Percentiles rank a stretch among this genome's conserved stretches.
Conservation (phyloP, 768 basidiomycete species). For the Paxillus involutus region DNA sequence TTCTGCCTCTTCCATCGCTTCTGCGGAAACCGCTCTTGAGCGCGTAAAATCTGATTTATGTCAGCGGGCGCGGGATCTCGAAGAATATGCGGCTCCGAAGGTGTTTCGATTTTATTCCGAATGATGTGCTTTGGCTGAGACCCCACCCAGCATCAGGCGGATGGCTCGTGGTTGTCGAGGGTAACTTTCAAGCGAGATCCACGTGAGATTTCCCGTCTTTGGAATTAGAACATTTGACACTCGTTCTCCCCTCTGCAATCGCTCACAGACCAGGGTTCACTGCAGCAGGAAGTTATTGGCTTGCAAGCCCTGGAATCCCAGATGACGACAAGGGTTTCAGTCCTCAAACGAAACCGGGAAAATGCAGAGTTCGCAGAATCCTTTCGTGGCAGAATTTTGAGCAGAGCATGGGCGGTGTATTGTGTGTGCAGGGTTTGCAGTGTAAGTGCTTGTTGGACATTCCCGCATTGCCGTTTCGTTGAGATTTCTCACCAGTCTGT, state of each 20-base stretch:
- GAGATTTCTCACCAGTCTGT: constrained; percentile 26
- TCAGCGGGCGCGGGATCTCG: constrained; percentile 30
- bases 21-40: constrained; percentile 56
- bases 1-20: constrained; percentile 38
- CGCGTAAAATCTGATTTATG: constrained; percentile 60
- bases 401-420: constrained; percentile 62
- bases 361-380: constrained; percentile 52
- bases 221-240: not conserved
- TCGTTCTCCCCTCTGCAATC: not conserved
- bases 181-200: constrained; percentile 30
- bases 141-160: constrained; percentile 20
- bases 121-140: constrained; percentile 8
- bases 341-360: constrained; percentile 48
- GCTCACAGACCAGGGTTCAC: constrained; percentile 33
- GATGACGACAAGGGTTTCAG: constrained; percentile 58
- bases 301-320: constrained; percentile 67
- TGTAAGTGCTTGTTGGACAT: constrained; percentile 40
- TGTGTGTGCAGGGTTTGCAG: constrained; percentile 62
- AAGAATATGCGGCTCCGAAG: constrained; percentile 22
- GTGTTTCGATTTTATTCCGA: constrained; percentile 12
- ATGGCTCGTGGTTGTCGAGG: constrained; percentile 29
- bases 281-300: constrained; percentile 60
- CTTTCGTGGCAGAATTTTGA: constrained; percentile 51
- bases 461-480: constrained; percentile 7
- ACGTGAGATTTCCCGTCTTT: constrained; percentile 24